Evolutionary conservation across 176 grass and related monocot species (phyloP).

Genomic region (Hsuehochloa calcarea): DNA sequence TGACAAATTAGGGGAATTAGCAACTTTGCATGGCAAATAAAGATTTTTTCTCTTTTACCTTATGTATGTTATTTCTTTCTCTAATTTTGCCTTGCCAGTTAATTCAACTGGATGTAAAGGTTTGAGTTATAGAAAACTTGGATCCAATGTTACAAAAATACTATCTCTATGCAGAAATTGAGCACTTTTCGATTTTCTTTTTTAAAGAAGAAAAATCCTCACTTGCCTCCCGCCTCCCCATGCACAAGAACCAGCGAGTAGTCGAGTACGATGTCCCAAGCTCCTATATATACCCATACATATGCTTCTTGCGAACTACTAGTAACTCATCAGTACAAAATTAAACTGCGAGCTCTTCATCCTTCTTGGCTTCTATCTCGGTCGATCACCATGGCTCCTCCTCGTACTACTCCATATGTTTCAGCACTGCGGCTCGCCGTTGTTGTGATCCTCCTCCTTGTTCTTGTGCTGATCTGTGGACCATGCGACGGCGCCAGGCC

Average conservation of each 20-base stretch:
- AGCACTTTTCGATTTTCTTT: too few species aligned
- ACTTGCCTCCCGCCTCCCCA: too few species aligned
- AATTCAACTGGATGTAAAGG: too few species aligned
- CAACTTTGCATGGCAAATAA: too few species aligned
- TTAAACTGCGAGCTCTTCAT: background rate
- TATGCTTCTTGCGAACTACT: background rate
- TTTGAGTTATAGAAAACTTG: too few species aligned
- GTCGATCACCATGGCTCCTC: constrained; percentile 1
- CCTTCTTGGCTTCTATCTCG: background rate
- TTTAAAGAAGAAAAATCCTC: too few species aligned
- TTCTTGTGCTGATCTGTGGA: background rate
- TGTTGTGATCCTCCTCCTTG: background rate
- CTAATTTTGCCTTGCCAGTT: too few species aligned
- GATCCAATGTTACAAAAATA: too few species aligned
- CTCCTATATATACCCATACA: background rate
- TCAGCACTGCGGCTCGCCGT: background rate
- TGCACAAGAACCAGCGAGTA: background rate
- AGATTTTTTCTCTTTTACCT: too few species aligned
- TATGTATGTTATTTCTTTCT: too few species aligned
- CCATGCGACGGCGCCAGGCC: background rate
- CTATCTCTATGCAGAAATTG: too few species aligned
- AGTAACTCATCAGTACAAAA: background rate
- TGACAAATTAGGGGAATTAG: too few species aligned
- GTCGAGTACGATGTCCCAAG: background rate
- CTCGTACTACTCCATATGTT: background rate